Base-by-base conservation (phyloP, 306 rosid genomes). In the Lathyrus aphaca region DNA sequence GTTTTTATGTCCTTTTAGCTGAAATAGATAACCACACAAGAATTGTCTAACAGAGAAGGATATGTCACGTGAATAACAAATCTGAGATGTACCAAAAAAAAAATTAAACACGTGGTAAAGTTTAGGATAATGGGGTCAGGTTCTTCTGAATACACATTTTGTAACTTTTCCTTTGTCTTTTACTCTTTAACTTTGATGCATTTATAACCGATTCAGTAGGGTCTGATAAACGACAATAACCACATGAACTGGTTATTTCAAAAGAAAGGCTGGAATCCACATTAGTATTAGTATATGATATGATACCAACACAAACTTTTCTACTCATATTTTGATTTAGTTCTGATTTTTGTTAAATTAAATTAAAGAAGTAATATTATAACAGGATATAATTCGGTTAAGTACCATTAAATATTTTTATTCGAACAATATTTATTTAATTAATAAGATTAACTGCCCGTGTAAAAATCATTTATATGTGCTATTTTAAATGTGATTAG, bases 181-280 rank as follows among this genome's bases (percentile, higher is more conserved):
- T 66, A 58, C 43, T 32, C 64, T 30, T 51, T 30, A 16, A 23
- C 19, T 15, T 40, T 12, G 38, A 38, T 10, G 53, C 69, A 43
- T 37, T 42, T 32, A 10, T 32, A 68, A 30, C 59, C 5, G 17
- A 53, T 38, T 12, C 44, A 9, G 32, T 50, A 39, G 49, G 17
- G 30, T 6, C 38, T 32, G 61, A 45, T 72, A 79, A 74, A 73
- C 46, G 13, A 45, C 55, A 54, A 27, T 42, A 60, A 79, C 64
- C 59, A 64, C 73, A 74, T 45, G 74, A 11, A 42, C 32, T 21
- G 29, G 40, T 48, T 69, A 70, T 48, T 70, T 62, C 21, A 5
- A 25, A 49, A 8, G 5, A 40, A 40, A 35, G 44, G 64, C 60
- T 54, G 37, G 16, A 54, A 23, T 11, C 11, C 60, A 54, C 1